A percentile compares a stretch with the other conserved stretches of the same genome.
Evolutionary conservation across 176 grass and related monocot species (phyloP).

Genomic region (Guadua angustifolia): DNA sequence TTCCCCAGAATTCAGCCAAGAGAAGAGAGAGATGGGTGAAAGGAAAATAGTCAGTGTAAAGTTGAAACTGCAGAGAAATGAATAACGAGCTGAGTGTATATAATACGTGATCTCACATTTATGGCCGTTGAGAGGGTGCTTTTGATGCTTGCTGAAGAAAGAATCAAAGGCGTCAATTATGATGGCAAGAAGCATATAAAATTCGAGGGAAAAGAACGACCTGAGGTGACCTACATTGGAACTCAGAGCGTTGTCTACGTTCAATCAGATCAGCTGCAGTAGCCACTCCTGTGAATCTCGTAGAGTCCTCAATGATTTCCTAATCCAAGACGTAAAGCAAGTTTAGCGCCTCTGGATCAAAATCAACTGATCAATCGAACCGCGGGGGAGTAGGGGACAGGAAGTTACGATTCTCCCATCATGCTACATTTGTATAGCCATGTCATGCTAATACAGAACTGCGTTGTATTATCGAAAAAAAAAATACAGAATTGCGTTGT

Average conservation of each 20-base stretch:
- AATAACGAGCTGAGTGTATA: not conserved
- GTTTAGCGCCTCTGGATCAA: constrained; percentile 13
- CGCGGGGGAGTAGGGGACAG: no score
- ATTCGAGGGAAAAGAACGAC: not conserved
- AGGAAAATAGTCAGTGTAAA: not conserved
- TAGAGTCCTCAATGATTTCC: constrained; percentile 63
- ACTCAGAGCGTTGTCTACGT: constrained; percentile 83
- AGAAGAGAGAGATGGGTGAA: constrained; percentile 1
- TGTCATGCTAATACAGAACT: not conserved
- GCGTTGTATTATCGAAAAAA: not conserved
- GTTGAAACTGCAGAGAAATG: not conserved
- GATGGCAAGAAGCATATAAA: constrained; percentile 9
- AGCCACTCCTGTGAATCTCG: constrained; percentile 56
- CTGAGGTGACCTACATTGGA: constrained; percentile 74
- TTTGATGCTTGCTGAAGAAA: constrained; percentile 72
- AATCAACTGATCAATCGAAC: not conserved
- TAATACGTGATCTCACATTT: constrained; percentile 53
- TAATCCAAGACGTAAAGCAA: constrained; percentile 37
- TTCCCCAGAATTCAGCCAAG: not conserved
- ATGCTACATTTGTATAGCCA: no score
- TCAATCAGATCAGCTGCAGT: constrained; percentile 89
- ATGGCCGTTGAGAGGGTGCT: constrained; percentile 64
- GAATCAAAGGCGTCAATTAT: not conserved
- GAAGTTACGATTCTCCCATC: no score
- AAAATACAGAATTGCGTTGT: not conserved